Percentiles rank a stretch among this genome's conserved stretches.
These are phyloP conservation scores for Apocynum venetum DNA, from an alignment of 257 asterid genomes.

Conservation along the genomic window DNA sequence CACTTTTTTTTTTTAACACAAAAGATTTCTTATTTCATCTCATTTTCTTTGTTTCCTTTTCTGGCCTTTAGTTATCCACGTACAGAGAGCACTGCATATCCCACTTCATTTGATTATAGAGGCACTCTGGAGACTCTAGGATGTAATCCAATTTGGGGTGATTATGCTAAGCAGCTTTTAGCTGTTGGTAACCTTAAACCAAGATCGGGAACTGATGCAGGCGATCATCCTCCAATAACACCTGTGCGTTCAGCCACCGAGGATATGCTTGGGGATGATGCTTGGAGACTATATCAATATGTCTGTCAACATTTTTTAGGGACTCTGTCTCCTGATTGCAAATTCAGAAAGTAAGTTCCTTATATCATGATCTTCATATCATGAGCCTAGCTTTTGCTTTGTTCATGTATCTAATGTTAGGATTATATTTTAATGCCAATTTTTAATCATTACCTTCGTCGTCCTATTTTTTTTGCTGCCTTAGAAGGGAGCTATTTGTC, in stretches of 20 bases:
- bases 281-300: slow-evolving; percentile 81
- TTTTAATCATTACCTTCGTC: not conserved
- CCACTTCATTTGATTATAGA: slow-evolving; percentile 80
- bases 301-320: slow-evolving; percentile 90
- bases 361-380: slow-evolving; percentile 1
- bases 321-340: slow-evolving; percentile 80
- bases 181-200: slow-evolving; percentile 64
- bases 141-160: slow-evolving; percentile 56
- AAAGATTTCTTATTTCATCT: not conserved
- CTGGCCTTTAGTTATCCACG: slow-evolving; percentile 70
- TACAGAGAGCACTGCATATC: slow-evolving; percentile 92
- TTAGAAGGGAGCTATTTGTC: not conserved
- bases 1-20: too few relatives aligned
- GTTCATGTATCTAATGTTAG: too few relatives aligned
- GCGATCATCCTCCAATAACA: slow-evolving; percentile 96
- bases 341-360: slow-evolving; percentile 53
- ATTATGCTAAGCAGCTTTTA: slow-evolving; percentile 56
- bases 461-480: not conserved
- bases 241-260: slow-evolving; percentile 83
- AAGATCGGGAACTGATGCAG: slow-evolving; percentile 75
- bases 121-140: slow-evolving; percentile 66
- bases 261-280: slow-evolving; percentile 71
- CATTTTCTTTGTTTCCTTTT: slow-evolving; percentile 19
- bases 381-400: not conserved
- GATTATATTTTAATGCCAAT: not conserved